Base-by-base conservation (phyloP, 768 basidiomycete species). In the Naganishia friedmannii region DNA sequence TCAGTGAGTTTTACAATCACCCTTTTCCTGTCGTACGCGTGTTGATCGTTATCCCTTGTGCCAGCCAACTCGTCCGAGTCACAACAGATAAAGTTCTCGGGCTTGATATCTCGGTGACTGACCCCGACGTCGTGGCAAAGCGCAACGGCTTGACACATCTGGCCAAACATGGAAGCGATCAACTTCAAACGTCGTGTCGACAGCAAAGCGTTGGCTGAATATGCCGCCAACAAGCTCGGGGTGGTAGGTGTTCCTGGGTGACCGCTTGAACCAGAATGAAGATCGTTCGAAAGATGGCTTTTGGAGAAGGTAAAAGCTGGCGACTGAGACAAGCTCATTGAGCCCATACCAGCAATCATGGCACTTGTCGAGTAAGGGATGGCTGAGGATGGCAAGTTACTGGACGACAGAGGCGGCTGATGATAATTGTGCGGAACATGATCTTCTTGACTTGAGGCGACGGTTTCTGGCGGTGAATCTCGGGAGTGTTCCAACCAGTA, bases 121-220 rank as follows among this genome's bases (percentile, higher is more conserved):
- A 99, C 90, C 45, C 89, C 89, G 72, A 89, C 88, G 21, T 88
- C 88, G 79, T 99, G 95, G 82, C 95, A 97, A 7, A 90, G 88
- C 3, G 92, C 91, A 15, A 99, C 94, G 53, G 95, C 94, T 73
- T 94, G 92, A 79, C 95, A 98, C 95, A 99, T 99, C 83, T 98
- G 96, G 23, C 87, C 84, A 82, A 99, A 98, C 95, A 99, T 99
- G 79, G 91, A 89, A 3, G 93, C 88, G 77, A 99, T 93, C 74
- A 99, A 87, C 19, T 91, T 89, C 32, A 99, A 87, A 69, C 95
- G 90, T 48, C 89, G 90, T 68, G 88, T 87, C 31, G 91, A 91
- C 66, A 99, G 88, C 37, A 96, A 84, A 73, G 92, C 89, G 60
- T 85, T 54, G 87, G 91, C 78, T 87, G 88, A 76, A 88, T 86